Conservation (phyloP, 768 basidiomycete species). For the Rubroboletus satanas region DNA sequence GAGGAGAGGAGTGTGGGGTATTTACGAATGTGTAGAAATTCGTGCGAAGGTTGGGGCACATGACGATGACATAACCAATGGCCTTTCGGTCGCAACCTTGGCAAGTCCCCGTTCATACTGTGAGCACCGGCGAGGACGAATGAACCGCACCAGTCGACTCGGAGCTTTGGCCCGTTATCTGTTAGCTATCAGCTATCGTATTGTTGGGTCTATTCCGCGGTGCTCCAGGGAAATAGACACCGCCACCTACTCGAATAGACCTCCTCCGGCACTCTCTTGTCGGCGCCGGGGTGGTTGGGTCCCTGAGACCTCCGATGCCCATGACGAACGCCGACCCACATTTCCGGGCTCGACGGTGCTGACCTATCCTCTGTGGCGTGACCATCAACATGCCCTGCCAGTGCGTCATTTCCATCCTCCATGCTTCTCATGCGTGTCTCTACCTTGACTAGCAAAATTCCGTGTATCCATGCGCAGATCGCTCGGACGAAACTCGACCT, state of each 20-base stretch:
- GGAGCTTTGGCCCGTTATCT: not conserved
- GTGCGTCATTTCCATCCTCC: constrained; percentile 7
- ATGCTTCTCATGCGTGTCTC: constrained; percentile 9
- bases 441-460: not conserved
- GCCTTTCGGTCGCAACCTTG: not conserved
- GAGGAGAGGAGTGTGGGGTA: constrained; percentile 7
- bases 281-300: constrained; percentile 6
- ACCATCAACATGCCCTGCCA: not conserved
- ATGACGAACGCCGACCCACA: constrained; percentile 7
- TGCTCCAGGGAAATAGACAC: not conserved
- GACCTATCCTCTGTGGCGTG: constrained; percentile 3
- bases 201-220: constrained; percentile 4
- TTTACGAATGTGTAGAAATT: not conserved
- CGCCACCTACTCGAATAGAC: not conserved
- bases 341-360: constrained; percentile 26
- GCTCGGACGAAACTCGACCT: constrained; percentile 10
- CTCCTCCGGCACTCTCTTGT: constrained; percentile 2
- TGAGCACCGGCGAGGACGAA: not conserved
- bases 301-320: constrained; percentile 4
- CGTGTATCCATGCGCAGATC: constrained; percentile 16
- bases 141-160: not conserved
- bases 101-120: not conserved
- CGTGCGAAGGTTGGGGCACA: constrained; percentile 26
- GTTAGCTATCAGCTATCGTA: not conserved
- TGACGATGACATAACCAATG: constrained; percentile 27